Evolutionary conservation across 2,329 filamentous ascomycete genomes (phyloP).

Genomic region (Xylariaceae sp.): DNA sequence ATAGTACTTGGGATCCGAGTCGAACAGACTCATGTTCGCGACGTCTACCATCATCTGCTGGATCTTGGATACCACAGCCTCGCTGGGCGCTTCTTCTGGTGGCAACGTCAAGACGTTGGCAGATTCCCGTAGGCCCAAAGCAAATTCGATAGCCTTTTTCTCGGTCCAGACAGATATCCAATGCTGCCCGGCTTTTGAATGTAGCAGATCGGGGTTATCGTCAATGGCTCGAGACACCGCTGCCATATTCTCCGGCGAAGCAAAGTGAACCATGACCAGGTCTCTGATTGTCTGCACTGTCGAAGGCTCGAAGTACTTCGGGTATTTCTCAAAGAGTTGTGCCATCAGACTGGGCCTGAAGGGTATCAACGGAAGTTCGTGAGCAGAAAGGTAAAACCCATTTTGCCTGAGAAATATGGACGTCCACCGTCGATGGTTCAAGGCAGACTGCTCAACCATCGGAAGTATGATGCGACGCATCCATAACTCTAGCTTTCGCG

Average conservation of each 20-base stretch:
- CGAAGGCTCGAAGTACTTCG: neutral
- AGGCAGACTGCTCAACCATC: slow-evolving; percentile 22
- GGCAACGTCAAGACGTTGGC: neutral
- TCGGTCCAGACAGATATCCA: neutral
- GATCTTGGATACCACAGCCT: neutral
- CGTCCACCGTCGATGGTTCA: slow-evolving; percentile 28
- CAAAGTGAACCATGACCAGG: neutral
- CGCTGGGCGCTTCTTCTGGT: neutral
- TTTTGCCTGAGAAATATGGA: slow-evolving; percentile 27
- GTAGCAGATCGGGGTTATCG: neutral
- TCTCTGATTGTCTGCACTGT: neutral
- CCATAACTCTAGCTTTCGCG: slow-evolving; percentile 5
- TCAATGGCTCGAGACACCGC: neutral
- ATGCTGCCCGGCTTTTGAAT: neutral
- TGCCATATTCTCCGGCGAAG: neutral
- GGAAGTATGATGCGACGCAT: slow-evolving; percentile 21
- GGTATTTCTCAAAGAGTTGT: neutral
- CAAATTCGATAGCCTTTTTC: neutral
- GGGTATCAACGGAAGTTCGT: slow-evolving; percentile 23
- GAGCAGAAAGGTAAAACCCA: slow-evolving; percentile 15
- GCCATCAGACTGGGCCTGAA: slow-evolving; percentile 5
- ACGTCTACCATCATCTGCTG: neutral
- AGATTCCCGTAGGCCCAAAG: neutral
- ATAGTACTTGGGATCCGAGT: neutral
- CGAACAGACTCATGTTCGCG: neutral